Base-by-base conservation (phyloP, 192 early-diverging fungal genomes). In the Bifiguratus adelaidae region DNA sequence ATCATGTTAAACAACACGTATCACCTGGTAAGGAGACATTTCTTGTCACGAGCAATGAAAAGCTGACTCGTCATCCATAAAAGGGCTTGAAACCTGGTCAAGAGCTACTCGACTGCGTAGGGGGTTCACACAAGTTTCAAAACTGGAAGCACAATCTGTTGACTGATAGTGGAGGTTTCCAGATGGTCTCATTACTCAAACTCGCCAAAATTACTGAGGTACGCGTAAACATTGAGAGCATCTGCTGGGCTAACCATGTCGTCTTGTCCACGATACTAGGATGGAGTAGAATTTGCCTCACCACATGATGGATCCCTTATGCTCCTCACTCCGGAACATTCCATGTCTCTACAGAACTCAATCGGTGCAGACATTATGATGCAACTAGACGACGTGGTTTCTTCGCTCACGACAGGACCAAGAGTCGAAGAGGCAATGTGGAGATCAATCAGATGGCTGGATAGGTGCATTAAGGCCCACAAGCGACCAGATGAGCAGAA, bases 311-410 rank as follows among this genome's bases (percentile, higher is more conserved):
- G 80, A 32, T 80, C 85, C 19, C 55, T 67, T 50, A 89, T 87
- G 80, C 66, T 91, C 56, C 61, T 89, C 52, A 89, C 89, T 7
- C 89, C 89, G 1, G 86, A 91, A 41, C 80, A 86, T 58, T 91
- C 89, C 7, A 88, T 91, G 54, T 76, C 73, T 3, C 56, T 91
- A 55, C 89, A 91, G 53, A 91, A 91, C 63, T 73, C 81, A 6
- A 87, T 90, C 53, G 89, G 85, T 23, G 83, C 86, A 1, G 89
- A 88, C 52, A 88, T 91, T 16, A 87, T 91, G 74, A 91, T 91
- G 89, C 89, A 91, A 55, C 63, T 91, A 51, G 89, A 91, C 52
- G 89, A 91, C 58, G 89, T 91, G 2, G 83, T 91, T 2, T 87
- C 86, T 2, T 87, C 86, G 34, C 53, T 91, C 36, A 81, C 81